phyloP scores from a whole-genome alignment of 2,329 filamentous ascomycete species.

The Arachnomyces sp. region DNA sequence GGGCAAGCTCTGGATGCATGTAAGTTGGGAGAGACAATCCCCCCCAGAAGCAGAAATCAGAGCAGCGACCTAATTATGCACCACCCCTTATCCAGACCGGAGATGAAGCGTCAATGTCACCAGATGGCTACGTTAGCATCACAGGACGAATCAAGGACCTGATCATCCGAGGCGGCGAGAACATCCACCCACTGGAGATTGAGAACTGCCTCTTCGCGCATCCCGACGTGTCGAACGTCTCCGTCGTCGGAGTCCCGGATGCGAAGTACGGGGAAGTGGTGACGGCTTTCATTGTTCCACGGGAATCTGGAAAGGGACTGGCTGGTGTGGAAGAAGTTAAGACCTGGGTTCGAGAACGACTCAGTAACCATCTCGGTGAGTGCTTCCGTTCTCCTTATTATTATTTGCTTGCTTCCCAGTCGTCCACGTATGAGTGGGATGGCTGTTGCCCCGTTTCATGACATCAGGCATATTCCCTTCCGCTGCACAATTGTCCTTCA shows the following conservation, averaged over 20 bases:
- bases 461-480: neutral
- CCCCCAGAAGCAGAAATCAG: neutral
- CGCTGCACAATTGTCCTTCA: neutral
- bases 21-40: slow-evolving; percentile 19
- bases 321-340: slow-evolving; percentile 54
- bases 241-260: slow-evolving; percentile 77
- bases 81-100: slow-evolving; percentile 59
- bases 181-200: slow-evolving; percentile 88
- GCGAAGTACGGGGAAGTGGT: slow-evolving; percentile 78
- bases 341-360: slow-evolving; percentile 60
- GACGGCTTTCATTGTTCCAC: slow-evolving; percentile 66
- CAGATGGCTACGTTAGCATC: slow-evolving; percentile 74
- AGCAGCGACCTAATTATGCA: slow-evolving; percentile 3
- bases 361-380: slow-evolving; percentile 63
- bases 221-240: slow-evolving; percentile 62
- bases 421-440: too few species aligned
- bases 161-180: slow-evolving; percentile 91
- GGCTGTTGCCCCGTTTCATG: too few species aligned
- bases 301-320: slow-evolving; percentile 29
- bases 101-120: slow-evolving; percentile 82
- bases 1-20: slow-evolving; percentile 68
- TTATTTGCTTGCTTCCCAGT: neutral
- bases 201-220: slow-evolving; percentile 79
- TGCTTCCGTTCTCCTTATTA: slow-evolving; percentile 9
- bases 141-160: slow-evolving; percentile 90